Evolutionary conservation across 805 yeast species (phyloP).

Genomic region (Danielozyma ontarioensis): DNA sequence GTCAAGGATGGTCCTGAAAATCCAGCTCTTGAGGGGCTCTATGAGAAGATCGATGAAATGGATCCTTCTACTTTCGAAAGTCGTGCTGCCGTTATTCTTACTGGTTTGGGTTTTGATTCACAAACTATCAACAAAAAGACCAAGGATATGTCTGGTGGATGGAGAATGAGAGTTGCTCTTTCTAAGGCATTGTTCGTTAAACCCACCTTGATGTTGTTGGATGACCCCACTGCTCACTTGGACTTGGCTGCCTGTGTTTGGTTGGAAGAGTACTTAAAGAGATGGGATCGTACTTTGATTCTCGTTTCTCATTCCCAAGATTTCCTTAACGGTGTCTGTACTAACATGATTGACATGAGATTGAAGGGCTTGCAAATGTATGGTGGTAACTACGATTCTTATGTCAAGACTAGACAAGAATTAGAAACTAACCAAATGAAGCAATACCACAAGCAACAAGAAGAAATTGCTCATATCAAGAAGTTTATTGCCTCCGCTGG

Average conservation of each 20-base stretch:
- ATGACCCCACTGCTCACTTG: slow-evolving; percentile 99
- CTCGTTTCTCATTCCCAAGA: slow-evolving; percentile 98
- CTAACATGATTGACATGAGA: slow-evolving; percentile 98
- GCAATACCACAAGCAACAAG: slow-evolving; percentile 95
- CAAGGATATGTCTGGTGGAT: slow-evolving; percentile 99
- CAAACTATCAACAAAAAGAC: slow-evolving; percentile 87
- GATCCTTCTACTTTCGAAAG: slow-evolving; percentile 95
- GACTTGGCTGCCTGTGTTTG: slow-evolving; percentile 99
- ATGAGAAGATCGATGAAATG: slow-evolving; percentile 93
- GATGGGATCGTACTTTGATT: slow-evolving; percentile 89
- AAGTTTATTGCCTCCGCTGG: slow-evolving; percentile 99
- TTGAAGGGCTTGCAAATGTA: slow-evolving; percentile 63
- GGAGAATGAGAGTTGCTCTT: slow-evolving; percentile 99
- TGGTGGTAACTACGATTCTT: slow-evolving; percentile 99
- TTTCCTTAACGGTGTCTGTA: slow-evolving; percentile 98
- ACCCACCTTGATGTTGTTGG: slow-evolving; percentile 90
- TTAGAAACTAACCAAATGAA: slow-evolving; percentile 97
- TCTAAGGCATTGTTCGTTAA: slow-evolving; percentile 97
- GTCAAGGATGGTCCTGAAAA: slow-evolving; percentile 94
- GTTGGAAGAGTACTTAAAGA: slow-evolving; percentile 96
- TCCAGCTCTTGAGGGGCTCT: slow-evolving; percentile 75
- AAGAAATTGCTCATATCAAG: slow-evolving; percentile 96
- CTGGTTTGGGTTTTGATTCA: slow-evolving; percentile 94
- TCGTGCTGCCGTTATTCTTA: slow-evolving; percentile 91
- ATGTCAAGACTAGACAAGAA: slow-evolving; percentile 90